phyloP scores from a whole-genome alignment of 495 filamentous ascomycete genomes.

The Xanthoparmelia taractica region DNA sequence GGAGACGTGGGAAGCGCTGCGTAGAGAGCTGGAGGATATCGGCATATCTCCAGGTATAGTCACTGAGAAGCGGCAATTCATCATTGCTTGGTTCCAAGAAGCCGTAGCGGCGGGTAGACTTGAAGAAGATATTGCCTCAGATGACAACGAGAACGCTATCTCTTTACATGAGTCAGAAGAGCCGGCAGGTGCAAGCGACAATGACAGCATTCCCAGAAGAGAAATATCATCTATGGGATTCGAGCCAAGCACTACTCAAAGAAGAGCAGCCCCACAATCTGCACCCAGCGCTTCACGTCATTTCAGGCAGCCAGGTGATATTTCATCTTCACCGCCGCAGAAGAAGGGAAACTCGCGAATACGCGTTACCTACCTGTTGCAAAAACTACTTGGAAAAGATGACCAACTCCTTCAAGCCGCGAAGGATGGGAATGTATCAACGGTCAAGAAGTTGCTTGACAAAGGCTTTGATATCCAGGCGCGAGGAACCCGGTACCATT shows the following conservation, averaged over 20 bases:
- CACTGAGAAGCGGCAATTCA: slow-evolving; percentile 20
- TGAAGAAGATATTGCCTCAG: neutral
- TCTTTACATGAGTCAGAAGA: neutral
- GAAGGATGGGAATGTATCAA: neutral
- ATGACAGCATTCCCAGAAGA: neutral
- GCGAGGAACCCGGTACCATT: neutral
- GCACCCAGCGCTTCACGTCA: neutral
- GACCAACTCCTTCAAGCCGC: neutral
- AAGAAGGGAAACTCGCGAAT: neutral
- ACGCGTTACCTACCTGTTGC: neutral
- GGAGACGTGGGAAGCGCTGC: slow-evolving; percentile 19
- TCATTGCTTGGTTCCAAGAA: slow-evolving; percentile 23
- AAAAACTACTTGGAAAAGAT: neutral
- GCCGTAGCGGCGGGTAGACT: slow-evolving; percentile 17
- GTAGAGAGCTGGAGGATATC: slow-evolving; percentile 22
- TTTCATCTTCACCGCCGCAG: no score
- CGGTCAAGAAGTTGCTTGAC: slow-evolving; percentile 24
- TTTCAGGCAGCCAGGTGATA: neutral
- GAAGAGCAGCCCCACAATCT: neutral
- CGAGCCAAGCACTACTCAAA: neutral
- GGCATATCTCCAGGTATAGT: slow-evolving; percentile 18
- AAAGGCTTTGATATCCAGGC: slow-evolving; percentile 8
- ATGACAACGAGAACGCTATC: neutral
- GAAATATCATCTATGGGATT: neutral
- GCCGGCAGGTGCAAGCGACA: neutral